Evolutionary conservation across 352 stramenopile genomes (phyloP).

Genomic region (Phytopythium oedochilum): DNA sequence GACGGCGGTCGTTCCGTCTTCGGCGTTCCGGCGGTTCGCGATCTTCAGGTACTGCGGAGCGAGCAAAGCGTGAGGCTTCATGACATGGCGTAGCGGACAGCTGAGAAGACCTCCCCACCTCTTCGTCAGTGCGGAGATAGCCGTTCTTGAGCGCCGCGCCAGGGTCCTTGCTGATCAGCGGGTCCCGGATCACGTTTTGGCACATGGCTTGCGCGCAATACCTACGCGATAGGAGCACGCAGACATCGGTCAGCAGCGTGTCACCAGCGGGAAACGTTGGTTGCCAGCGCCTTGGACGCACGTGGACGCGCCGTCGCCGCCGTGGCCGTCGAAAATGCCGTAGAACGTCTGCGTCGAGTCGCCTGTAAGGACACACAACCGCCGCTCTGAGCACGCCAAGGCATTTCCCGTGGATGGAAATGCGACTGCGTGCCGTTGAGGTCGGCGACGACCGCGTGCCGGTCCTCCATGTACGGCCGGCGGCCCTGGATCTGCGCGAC

Average conservation of each 20-base stretch:
- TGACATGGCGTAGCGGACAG: no score
- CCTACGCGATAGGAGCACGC: slow-evolving; percentile 17
- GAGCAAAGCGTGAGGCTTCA: no score
- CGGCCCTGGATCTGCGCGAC: slow-evolving; percentile 81
- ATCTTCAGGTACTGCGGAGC: slow-evolving; percentile 79
- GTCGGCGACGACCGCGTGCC: slow-evolving; percentile 69
- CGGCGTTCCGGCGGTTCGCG: slow-evolving; percentile 70
- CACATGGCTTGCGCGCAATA: slow-evolving; percentile 83
- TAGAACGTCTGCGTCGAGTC: slow-evolving; percentile 88
- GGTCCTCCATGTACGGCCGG: slow-evolving; percentile 91
- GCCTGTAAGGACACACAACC: slow-evolving; percentile 9
- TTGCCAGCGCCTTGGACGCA: slow-evolving; percentile 36
- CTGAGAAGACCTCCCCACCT: no score
- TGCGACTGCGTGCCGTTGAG: slow-evolving; percentile 73
- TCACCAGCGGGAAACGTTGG: no score
- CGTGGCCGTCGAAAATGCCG: slow-evolving; percentile 92
- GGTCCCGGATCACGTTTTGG: slow-evolving; percentile 78
- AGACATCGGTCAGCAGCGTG: slow-evolving; percentile 3
- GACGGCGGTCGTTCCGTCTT: slow-evolving; percentile 90
- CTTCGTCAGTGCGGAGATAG: slow-evolving; percentile 74
- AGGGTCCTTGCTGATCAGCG: slow-evolving; percentile 59
- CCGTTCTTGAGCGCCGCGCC: slow-evolving; percentile 68
- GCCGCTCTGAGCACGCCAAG: no score
- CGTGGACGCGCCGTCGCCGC: slow-evolving; percentile 86
- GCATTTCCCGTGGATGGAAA: no score